A percentile compares a stretch with the other conserved stretches of the same genome.
phyloP scores from a whole-genome alignment of 768 basidiomycete species.

The Collybia nuda region DNA sequence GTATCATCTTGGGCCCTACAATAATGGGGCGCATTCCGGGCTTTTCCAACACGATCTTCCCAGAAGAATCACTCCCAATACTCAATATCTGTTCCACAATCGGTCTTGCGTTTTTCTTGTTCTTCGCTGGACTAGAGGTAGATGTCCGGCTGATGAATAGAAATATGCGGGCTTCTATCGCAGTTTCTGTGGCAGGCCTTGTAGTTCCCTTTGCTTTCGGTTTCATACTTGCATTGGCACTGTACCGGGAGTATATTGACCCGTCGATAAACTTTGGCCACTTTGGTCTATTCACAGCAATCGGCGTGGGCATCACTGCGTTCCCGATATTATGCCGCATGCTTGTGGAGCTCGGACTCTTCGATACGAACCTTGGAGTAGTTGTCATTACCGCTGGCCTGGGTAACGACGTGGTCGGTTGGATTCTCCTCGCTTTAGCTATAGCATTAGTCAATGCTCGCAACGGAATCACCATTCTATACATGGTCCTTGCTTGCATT shows the following conservation, averaged over 20 bases:
- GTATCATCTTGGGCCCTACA: too few species aligned
- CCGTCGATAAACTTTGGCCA: conserved; percentile 44
- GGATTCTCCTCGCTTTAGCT: conserved; percentile 71
- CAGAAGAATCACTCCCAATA: conserved; percentile 30
- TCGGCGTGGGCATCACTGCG: conserved; percentile 51
- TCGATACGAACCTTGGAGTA: conserved; percentile 57
- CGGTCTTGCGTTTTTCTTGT: conserved; percentile 51
- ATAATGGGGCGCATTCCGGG: conserved; percentile 46
- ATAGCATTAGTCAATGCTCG: conserved; percentile 82
- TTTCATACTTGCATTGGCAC: conserved; percentile 44
- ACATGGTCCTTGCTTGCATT: conserved; percentile 65
- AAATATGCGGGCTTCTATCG: conserved; percentile 22
- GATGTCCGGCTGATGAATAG: conserved; percentile 44
- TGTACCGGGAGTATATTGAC: conserved; percentile 52
- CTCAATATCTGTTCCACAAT: conserved; percentile 57
- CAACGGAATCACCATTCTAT: conserved; percentile 71
- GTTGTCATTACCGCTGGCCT: conserved; percentile 61
- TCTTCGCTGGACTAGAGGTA: conserved; percentile 59
- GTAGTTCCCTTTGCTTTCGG: conserved; percentile 59
- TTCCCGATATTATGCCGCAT: conserved; percentile 58
- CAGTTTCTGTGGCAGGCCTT: conserved; percentile 52
- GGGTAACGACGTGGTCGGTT: conserved; percentile 53
- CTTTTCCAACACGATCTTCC: conserved; percentile 46
- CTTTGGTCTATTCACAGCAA: conserved; percentile 62
- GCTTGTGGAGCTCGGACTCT: conserved; percentile 55